These are phyloP conservation scores for Hygrophila difformis DNA, from an alignment of 257 asterid genomes.

Conservation along the genomic window DNA sequence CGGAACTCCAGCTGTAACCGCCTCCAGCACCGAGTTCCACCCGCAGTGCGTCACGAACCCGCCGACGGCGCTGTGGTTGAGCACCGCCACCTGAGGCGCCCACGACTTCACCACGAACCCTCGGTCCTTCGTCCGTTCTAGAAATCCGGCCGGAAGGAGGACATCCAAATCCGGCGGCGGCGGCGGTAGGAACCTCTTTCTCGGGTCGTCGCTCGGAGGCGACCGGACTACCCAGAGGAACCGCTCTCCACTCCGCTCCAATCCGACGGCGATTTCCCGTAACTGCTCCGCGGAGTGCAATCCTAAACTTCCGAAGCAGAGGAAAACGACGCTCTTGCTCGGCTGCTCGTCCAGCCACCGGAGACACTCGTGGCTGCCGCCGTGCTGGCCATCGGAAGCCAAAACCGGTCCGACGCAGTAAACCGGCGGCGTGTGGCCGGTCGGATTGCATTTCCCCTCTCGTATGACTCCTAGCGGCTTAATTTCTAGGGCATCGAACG, in stretches of 20 bases:
- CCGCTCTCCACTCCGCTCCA: slow-evolving; percentile 43
- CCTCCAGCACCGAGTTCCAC: slow-evolving; percentile 54
- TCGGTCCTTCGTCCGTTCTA: slow-evolving; percentile 29
- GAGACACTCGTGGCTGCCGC: slow-evolving; percentile 27
- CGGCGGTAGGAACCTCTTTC: slow-evolving; percentile 5
- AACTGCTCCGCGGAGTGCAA: slow-evolving; percentile 30
- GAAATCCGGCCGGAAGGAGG: slow-evolving; percentile 40
- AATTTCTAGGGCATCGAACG: slow-evolving; percentile 22
- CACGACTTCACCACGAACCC: slow-evolving; percentile 42
- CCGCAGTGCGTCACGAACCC: slow-evolving; percentile 71
- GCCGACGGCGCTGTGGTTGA: slow-evolving; percentile 41
- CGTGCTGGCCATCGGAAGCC: neutral
- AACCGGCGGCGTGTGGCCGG: slow-evolving; percentile 35
- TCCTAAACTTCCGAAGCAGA: slow-evolving; percentile 55
- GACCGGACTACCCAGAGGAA: slow-evolving; percentile 52
- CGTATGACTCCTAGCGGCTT: slow-evolving; percentile 23
- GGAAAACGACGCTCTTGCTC: slow-evolving; percentile 33
- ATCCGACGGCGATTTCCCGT: slow-evolving; percentile 40
- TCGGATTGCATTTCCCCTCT: slow-evolving; percentile 28
- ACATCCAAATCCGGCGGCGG: slow-evolving; percentile 23
- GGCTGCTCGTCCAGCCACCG: slow-evolving; percentile 57
- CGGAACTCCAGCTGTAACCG: slow-evolving; percentile 39
- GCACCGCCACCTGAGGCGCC: slow-evolving; percentile 53
- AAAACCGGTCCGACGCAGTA: slow-evolving; percentile 33
- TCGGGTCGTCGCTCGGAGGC: slow-evolving; percentile 26